These are phyloP conservation scores for Opeltia flavorubescens DNA, from an alignment of 495 filamentous ascomycete species.

Conservation along the genomic window DNA sequence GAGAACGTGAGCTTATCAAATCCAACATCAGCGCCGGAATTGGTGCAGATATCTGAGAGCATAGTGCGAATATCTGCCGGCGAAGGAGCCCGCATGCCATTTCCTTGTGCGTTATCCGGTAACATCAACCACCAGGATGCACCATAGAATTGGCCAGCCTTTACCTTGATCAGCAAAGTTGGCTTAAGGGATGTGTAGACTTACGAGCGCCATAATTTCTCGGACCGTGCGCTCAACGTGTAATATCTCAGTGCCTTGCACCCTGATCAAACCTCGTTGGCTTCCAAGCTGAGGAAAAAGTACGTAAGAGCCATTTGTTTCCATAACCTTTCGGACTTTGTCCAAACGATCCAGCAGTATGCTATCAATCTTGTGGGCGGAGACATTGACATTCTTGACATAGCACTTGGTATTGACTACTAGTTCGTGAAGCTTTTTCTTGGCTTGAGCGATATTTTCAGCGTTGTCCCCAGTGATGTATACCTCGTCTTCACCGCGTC, in stretches of 20 bases:
- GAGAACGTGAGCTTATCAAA: slow-evolving; percentile 90
- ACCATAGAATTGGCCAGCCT: slow-evolving; percentile 95
- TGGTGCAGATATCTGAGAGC: slow-evolving; percentile 90
- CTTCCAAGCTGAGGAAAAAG: slow-evolving; percentile 76
- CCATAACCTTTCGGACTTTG: slow-evolving; percentile 95
- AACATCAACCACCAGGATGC: slow-evolving; percentile 90
- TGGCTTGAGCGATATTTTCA: slow-evolving; percentile 70
- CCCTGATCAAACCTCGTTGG: slow-evolving; percentile 61
- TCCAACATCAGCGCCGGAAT: slow-evolving; percentile 84
- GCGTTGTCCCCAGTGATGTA: slow-evolving; percentile 81
- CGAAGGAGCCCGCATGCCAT: slow-evolving; percentile 48
- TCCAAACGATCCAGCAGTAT: slow-evolving; percentile 83
- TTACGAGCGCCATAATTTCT: slow-evolving; percentile 85
- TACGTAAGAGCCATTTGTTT: slow-evolving; percentile 87
- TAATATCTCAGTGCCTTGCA: slow-evolving; percentile 83
- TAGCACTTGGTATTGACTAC: slow-evolving; percentile 68
- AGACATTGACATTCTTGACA: slow-evolving; percentile 78
- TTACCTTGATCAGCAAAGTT: slow-evolving; percentile 10
- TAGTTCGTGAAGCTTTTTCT: slow-evolving; percentile 74
- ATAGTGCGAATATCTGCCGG: slow-evolving; percentile 69
- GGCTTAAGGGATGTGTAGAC: slow-evolving; percentile 11
- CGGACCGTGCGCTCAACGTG: slow-evolving; percentile 87
- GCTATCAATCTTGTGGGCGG: slow-evolving; percentile 81
- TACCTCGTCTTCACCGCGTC: slow-evolving; percentile 74
- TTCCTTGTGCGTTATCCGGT: slow-evolving; percentile 47